Conservation (phyloP, 768 basidiomycete genomes). For the Russula dissimulans region DNA sequence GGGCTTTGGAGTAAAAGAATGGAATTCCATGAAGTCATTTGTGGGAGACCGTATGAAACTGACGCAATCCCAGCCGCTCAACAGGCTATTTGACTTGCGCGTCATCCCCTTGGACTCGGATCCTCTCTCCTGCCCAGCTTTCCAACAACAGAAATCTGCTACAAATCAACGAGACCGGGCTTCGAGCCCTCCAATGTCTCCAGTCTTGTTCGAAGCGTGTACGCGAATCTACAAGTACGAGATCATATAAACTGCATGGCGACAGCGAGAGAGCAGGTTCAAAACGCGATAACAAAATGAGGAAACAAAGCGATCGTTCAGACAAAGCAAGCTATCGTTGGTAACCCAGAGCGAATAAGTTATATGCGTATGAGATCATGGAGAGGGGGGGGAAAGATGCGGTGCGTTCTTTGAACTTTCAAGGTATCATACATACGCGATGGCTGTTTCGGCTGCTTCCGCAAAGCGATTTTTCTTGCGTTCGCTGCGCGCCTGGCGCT, state of each 20-base stretch:
- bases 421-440: background rate
- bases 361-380: slow-evolving; percentile 8
- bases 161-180: background rate
- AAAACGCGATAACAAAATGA: background rate
- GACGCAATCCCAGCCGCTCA: too few species aligned
- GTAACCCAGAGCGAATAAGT: slow-evolving; percentile 7
- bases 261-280: background rate
- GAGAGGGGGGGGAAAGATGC: background rate
- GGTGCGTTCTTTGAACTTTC: background rate
- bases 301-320: background rate
- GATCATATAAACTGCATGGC: background rate
- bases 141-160: background rate
- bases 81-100: too few species aligned
- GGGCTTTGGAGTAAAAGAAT: too few species aligned
- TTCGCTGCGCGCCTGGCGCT: slow-evolving; percentile 23
- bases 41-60: too few species aligned
- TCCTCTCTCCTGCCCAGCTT: too few species aligned
- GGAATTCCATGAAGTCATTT: too few species aligned
- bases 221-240: background rate
- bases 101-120: too few species aligned
- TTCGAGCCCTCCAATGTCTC: background rate
- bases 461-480: slow-evolving; percentile 6
- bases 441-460: background rate
- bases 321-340: background rate
- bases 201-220: background rate